These are phyloP conservation scores for Fusarium phyllophilum DNA, from an alignment of 2,329 filamentous ascomycete species.

Conservation along the genomic window DNA sequence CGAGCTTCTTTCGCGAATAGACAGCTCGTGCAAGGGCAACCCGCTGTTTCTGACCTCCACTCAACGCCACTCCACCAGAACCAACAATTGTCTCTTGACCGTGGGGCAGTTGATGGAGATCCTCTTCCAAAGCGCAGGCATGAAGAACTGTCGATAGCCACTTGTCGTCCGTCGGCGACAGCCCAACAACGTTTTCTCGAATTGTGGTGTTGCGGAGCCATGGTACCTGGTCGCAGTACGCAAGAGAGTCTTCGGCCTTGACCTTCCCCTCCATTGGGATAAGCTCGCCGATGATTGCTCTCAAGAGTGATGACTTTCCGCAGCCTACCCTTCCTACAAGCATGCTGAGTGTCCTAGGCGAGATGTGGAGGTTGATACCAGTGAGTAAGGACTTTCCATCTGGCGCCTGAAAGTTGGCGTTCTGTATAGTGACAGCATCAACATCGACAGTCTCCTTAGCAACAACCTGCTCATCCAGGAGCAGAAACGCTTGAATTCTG, in stretches of 20 bases:
- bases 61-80: conserved; percentile 54
- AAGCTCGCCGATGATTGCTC: conserved; percentile 52
- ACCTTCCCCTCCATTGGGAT: conserved; percentile 41
- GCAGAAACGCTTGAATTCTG: conserved; percentile 48
- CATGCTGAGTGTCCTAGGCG: conserved; percentile 45
- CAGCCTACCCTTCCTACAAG: conserved; percentile 55
- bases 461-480: conserved; percentile 36
- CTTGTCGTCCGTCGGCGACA: conserved; percentile 39
- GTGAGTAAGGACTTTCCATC: conserved; percentile 37
- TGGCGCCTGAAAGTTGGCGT: conserved; percentile 28
- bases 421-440: not conserved
- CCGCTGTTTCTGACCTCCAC: conserved; percentile 57
- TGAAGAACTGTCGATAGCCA: conserved; percentile 47
- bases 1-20: conserved; percentile 51
- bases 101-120: conserved; percentile 46
- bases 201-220: conserved; percentile 57
- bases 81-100: conserved; percentile 53
- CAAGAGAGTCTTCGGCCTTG: conserved; percentile 43
- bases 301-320: conserved; percentile 55
- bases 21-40: conserved; percentile 59
- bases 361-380: conserved; percentile 39
- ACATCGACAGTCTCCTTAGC: not conserved
- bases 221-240: conserved; percentile 56
- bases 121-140: conserved; percentile 50
- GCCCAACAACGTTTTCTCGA: conserved; percentile 52